Conservation (phyloP, 495 filamentous ascomycete species). For the Neurospora cerealis region DNA sequence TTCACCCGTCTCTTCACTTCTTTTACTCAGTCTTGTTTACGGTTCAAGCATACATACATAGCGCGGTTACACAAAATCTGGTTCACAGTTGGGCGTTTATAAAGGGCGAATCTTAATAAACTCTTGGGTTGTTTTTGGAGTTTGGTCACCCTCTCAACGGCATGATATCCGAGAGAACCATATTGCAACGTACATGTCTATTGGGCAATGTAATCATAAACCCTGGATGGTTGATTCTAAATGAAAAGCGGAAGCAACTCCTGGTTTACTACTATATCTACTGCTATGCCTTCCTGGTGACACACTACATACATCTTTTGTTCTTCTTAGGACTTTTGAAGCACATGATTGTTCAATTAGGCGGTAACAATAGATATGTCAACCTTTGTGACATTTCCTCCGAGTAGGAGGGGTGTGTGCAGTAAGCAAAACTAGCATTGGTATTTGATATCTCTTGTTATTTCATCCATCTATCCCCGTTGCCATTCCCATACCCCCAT, state of each 20-base stretch:
- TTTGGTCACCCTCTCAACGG: neutral
- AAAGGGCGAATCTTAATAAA: neutral
- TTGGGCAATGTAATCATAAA: neutral
- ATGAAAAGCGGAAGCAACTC: neutral
- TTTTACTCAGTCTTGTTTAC: neutral
- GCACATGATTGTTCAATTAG: neutral
- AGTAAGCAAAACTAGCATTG: neutral
- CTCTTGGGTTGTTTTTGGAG: neutral
- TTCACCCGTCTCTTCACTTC: neutral
- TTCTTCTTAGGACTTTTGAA: neutral
- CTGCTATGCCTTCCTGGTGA: neutral
- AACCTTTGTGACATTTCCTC: neutral
- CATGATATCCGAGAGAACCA: neutral
- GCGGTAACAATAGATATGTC: neutral
- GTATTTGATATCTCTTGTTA: neutral
- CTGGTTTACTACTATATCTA: neutral
- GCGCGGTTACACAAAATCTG: neutral
- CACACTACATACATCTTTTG: neutral
- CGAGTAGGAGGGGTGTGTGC: too few species aligned
- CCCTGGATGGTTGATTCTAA: neutral
- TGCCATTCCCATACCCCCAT: neutral
- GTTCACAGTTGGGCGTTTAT: neutral
- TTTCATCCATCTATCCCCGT: neutral
- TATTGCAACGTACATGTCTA: neutral
- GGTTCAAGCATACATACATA: neutral